A percentile compares a stretch with the other conserved stretches of the same genome.
Evolutionary conservation across 2,329 filamentous ascomycete species (phyloP).

Genomic region (Aspergillus nomiae): DNA sequence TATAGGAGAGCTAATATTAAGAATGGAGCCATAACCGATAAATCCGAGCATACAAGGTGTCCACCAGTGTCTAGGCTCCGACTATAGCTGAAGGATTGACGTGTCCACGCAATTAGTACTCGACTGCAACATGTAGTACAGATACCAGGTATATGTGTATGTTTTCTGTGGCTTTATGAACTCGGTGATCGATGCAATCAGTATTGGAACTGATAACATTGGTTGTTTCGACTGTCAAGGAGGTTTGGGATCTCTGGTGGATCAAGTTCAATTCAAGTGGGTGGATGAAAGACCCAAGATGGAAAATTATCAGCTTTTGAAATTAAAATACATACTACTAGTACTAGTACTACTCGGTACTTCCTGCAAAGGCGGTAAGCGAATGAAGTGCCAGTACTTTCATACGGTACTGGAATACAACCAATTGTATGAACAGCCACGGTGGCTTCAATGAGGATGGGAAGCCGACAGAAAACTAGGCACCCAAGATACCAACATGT

Average conservation of each 20-base stretch:
- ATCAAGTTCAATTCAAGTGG: background rate
- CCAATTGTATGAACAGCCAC: slow-evolving; percentile 17
- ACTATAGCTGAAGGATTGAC: slow-evolving; percentile 8
- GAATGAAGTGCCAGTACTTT: background rate
- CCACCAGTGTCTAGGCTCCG: slow-evolving; percentile 17
- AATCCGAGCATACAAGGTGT: slow-evolving; percentile 7
- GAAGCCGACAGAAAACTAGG: slow-evolving; percentile 11
- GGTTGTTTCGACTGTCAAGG: background rate
- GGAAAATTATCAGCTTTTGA: background rate
- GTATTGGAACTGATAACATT: background rate
- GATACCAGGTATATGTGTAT: background rate
- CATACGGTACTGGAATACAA: slow-evolving; percentile 4
- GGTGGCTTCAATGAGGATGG: slow-evolving; percentile 19
- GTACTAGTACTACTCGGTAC: background rate
- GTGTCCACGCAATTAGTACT: slow-evolving; percentile 8
- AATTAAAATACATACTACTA: background rate
- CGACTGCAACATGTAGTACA: slow-evolving; percentile 2
- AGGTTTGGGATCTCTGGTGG: background rate
- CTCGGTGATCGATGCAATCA: background rate
- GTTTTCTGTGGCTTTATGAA: background rate
- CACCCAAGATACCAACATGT: slow-evolving; percentile 12
- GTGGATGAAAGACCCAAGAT: background rate
- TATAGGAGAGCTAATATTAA: slow-evolving; percentile 5
- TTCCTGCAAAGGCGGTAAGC: slow-evolving; percentile 4
- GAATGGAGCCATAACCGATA: slow-evolving; percentile 12